Evolutionary conservation across 306 rosid genomes (phyloP).

Genomic region (Alnus glutinosa): DNA sequence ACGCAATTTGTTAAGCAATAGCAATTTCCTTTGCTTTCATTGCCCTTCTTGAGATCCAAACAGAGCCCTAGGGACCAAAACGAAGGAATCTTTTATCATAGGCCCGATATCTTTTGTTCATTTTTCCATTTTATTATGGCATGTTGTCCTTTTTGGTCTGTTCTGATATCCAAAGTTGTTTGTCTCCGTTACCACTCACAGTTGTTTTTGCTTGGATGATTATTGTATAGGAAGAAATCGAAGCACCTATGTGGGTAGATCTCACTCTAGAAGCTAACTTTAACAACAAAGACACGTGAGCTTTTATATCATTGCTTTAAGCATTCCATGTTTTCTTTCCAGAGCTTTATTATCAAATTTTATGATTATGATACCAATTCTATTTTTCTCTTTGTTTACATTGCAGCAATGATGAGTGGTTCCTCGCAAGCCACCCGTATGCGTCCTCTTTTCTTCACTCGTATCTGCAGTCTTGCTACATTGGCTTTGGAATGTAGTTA

Average conservation of each 20-base stretch:
- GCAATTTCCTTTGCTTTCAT: slow-evolving; percentile 2
- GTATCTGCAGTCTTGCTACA: background rate
- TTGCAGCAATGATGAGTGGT: slow-evolving; percentile 71
- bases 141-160: background rate
- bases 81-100: background rate
- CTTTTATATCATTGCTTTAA: slow-evolving; percentile 15
- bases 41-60: background rate
- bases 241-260: slow-evolving; percentile 90
- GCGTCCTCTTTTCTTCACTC: slow-evolving; percentile 14
- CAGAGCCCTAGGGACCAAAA: background rate
- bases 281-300: slow-evolving; percentile 51
- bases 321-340: background rate
- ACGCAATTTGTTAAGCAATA: background rate
- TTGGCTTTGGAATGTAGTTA: background rate
- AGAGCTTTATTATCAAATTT: slow-evolving; percentile 3
- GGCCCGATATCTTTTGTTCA: background rate
- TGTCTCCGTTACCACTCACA: background rate
- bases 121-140: no score
- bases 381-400: slow-evolving; percentile 21
- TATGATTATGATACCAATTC: background rate
- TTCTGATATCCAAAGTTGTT: slow-evolving; percentile 1
- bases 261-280: slow-evolving; percentile 51
- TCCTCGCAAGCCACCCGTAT: slow-evolving; percentile 67
- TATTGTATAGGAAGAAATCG: slow-evolving; percentile 62
- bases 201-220: slow-evolving; percentile 21